Evolutionary conservation across 179 eudicot genomes (phyloP), one percentile per base, ranked within the genome.

Genomic region (Silene coronaria): DNA sequence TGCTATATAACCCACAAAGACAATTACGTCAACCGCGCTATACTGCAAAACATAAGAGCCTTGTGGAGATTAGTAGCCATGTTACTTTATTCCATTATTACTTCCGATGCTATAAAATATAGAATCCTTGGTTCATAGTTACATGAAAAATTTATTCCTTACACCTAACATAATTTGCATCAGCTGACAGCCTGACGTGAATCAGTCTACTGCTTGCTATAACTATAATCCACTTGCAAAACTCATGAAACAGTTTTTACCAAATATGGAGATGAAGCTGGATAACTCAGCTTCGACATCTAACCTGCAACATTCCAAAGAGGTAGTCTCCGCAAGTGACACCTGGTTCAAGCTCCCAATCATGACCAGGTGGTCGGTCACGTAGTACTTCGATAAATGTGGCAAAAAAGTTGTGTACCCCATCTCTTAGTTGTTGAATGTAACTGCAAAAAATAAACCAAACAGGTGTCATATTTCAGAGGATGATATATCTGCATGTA

Each of bases 331-430:
- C 99, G 71, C 97, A 95, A 19, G 99, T 95, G 78, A 95, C 99
- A 58, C 99, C 99, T 23, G 99, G 97, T 83, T 95, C 99, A 77
- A 95, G 99, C 86, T 95, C 99, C 97, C 99, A 95, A 81, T 95
- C 99, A 84, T 92, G 97, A 86, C 99, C 99, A 78, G 97, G 97
- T 70, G 97, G 97, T 78, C 97, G 90, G 82, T 95, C 99, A 77
- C 96, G 97, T 28, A 95, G 80, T 36, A 95, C 99, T 86, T 95
- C 99, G 42, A 92, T 95, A 82, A 95, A 95, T 58, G 97, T 95
- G 63, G 73, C 99, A 76, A 95, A 95, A 83, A 95, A 95, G 87
- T 95, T 95, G 87, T 86, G 99, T 57, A 95, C 97, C 19, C 99
- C 99, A 1, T 95, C 99, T 84, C 99, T 89, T 77, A 95, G 81